Base-by-base conservation (phyloP, 2,329 filamentous ascomycete genomes). In the Paraphaeosphaeria sporulosa region DNA sequence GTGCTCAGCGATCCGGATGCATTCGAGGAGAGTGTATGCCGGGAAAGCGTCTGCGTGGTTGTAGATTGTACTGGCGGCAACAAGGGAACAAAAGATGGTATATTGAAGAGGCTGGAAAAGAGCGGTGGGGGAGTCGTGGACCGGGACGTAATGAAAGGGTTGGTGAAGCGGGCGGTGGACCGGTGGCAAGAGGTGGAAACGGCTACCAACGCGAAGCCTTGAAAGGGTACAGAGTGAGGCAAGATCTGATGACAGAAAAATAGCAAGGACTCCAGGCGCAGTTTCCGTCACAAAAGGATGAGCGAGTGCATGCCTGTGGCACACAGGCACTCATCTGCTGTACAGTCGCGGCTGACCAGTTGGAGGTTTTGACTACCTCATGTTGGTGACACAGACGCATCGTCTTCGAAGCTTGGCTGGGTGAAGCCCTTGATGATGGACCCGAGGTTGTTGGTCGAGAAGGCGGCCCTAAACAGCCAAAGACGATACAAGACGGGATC, bases 1-100 rank as follows among this genome's bases (percentile, higher is more conserved):
- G 82, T 97, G 2, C 79, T 99, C 59, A 87, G 91, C 7, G 95
- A 99, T 79, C 93, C 93, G 2, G 95, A 99, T 80, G 87, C 88
- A 23, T 90, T 96, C 68, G 95, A 99, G 80, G 95, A 98, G 80
- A 87, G 86, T 9, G 79, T 96, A 46, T 96, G 93, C 73, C 84
- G 89, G 62, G 95, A 99, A 83, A 85, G 80, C n/a, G 82, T 95
- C n/a, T 94, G 89, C 2, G 81, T 97, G 36, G 89, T 95, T 51
- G 87, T 97, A n/a, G 90, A 94, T 73, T 81, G 81, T 46, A 57
- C 57, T 70, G 74, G 61, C n/a, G 85, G 81, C 1, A 79, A 93
- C 67, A 97, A 95, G 81, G 61, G 67, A 15, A 59, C 60, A 12
- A 87, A 84, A 64, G 93, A 93, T 23, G 92, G 91, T 21, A 85